Evolutionary conservation across 2,329 filamentous ascomycete species (phyloP), one percentile per base, ranked within the genome.

Genomic region (Talaromyces piceae): DNA sequence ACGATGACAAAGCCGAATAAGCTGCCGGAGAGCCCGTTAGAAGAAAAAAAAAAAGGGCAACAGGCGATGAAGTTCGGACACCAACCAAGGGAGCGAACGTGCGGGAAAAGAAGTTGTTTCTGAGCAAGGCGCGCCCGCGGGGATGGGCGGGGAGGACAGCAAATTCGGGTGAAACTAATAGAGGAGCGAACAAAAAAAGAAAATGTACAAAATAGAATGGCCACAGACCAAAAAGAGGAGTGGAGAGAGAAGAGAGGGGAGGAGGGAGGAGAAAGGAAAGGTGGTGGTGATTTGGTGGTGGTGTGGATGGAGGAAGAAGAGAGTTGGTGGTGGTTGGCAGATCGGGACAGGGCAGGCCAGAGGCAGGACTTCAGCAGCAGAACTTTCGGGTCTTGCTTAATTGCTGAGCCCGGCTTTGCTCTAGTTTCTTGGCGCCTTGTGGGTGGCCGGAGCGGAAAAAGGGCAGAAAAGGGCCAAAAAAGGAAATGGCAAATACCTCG

Each of bases 151-250:
- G 45, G 51, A 48, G 51, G 44, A 52, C 45, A 47, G 27, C 33
- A 9, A 20, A 9, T 7, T 18, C 33, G 20, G n/a, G 33, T 18
- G 16, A 18, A n/a, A 18, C n/a, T 4, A 18, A 20, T 37, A 37
- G 13, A 4, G 11, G 11, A 13, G 16, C 8, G 7, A 37, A 4
- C 5, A 8, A 37, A 37, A 37, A 37, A 18, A 37, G 20, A 37
- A 37, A 37, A 18, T 18, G 20, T 37, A 37, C 33, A 37, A 20
- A 18, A 20, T 7, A 37, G 33, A 37, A 37, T 20, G 33, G 33
- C 33, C 33, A 37, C 33, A 51, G 57, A 56, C 52, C 45, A 45
- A 54, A 46, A 52, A 49, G 51, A 41, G 47, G 54, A 43, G 44
- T 49, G 48, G 49, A 51, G 53, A 52, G 46, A 46, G 31, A 48